Conservation (phyloP, 805 yeast species). For the Hermanozyma aechmeae region DNA sequence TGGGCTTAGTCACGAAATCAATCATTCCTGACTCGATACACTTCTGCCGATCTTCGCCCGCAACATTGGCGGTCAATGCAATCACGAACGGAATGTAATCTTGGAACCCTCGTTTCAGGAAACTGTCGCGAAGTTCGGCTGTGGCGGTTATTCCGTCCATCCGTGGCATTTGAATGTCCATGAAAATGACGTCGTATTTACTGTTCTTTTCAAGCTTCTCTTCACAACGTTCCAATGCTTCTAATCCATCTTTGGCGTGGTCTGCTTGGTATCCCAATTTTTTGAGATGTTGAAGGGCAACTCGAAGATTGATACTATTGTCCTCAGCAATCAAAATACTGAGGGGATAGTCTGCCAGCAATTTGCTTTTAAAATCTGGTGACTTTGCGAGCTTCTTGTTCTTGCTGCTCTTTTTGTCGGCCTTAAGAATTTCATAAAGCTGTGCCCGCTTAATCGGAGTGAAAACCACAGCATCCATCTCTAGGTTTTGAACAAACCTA, state of each 20-base stretch:
- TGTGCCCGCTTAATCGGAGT: conserved; percentile 21
- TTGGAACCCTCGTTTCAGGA: conserved; percentile 11
- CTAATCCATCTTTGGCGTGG: conserved; percentile 44
- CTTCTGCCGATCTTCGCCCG: conserved; percentile 40
- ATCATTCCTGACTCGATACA: conserved; percentile 44
- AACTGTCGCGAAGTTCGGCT: conserved; percentile 23
- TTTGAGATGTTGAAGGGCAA: conserved; percentile 40
- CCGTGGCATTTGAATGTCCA: conserved; percentile 49
- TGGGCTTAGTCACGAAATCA: conserved; percentile 45
- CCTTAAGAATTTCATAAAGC: conserved; percentile 7
- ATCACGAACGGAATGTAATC: conserved; percentile 27
- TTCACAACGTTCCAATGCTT: conserved; percentile 29
- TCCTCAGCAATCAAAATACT: conserved; percentile 48
- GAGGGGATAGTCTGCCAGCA: conserved; percentile 25
- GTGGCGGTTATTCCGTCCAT: conserved; percentile 50
- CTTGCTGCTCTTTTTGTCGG: background rate
- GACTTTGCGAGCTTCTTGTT: background rate
- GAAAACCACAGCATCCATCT: conserved; percentile 15
- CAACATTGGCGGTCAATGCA: conserved; percentile 46
- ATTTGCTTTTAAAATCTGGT: background rate
- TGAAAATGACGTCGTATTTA: conserved; percentile 35
- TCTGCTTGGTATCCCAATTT: conserved; percentile 43
- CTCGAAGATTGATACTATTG: conserved; percentile 39
- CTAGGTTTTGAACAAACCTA: conserved; percentile 10
- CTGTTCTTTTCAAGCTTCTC: conserved; percentile 13